These are phyloP conservation scores for Mucor ambiguus DNA, from an alignment of 371 early-diverging fungal genomes.

Conservation along the genomic window DNA sequence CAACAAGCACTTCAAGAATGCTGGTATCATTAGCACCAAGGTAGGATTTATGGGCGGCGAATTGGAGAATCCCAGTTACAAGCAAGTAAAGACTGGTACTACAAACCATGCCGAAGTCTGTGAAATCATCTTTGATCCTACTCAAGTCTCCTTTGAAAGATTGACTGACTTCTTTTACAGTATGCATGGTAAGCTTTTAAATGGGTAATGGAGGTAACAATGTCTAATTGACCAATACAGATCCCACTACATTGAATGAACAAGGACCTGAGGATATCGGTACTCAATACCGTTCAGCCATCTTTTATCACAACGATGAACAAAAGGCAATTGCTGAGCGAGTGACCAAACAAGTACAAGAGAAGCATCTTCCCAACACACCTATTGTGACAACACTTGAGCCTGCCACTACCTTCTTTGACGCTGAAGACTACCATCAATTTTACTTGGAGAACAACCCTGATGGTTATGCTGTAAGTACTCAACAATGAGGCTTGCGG, in stretches of 20 bases:
- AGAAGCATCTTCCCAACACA: constrained; percentile 55
- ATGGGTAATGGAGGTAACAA: background rate
- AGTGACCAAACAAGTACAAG: constrained; percentile 64
- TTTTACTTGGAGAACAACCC: constrained; percentile 74
- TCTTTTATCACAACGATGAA: constrained; percentile 76
- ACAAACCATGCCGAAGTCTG: constrained; percentile 86
- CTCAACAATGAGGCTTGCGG: background rate
- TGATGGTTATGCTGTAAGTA: constrained; percentile 36
- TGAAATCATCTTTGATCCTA: constrained; percentile 74
- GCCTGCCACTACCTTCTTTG: constrained; percentile 69
- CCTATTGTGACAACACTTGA: constrained; percentile 72
- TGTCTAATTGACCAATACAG: constrained; percentile 14
- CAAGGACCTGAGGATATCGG: constrained; percentile 38
- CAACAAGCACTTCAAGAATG: constrained; percentile 58
- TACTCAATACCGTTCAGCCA: constrained; percentile 73
- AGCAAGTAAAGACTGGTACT: constrained; percentile 66
- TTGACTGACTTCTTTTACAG: constrained; percentile 83
- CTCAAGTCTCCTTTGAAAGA: constrained; percentile 59
- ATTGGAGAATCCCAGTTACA: constrained; percentile 55
- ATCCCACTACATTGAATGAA: constrained; percentile 56
- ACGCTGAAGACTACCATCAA: constrained; percentile 92
- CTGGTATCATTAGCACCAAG: constrained; percentile 53
- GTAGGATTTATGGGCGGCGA: constrained; percentile 87
- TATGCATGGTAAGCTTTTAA: constrained; percentile 66
- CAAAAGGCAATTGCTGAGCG: constrained; percentile 78